phyloP scores from a whole-genome alignment of 106 monocot species.

The Dendrobium chrysotoxum region DNA sequence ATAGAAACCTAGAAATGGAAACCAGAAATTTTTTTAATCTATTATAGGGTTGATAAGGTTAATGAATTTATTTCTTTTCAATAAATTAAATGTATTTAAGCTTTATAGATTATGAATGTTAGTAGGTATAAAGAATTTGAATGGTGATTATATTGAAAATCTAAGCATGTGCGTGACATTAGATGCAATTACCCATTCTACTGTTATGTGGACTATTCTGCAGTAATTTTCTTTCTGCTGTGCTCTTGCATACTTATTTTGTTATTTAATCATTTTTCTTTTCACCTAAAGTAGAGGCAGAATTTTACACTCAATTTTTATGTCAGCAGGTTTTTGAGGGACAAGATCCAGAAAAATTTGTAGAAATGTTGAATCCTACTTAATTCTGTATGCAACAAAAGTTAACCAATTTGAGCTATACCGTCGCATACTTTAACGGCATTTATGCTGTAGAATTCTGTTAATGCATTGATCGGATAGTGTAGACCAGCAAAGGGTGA shows the following conservation, averaged over 20 bases:
- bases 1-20: not conserved
- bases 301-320: not conserved
- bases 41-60: not conserved
- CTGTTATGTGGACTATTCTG: not conserved
- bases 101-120: not conserved
- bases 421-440: not conserved
- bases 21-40: not conserved
- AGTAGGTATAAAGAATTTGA: too few species aligned
- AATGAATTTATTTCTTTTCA: not conserved
- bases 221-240: too few species aligned
- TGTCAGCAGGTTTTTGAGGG: constrained; percentile 7
- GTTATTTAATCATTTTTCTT: not conserved
- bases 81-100: not conserved
- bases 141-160: not conserved
- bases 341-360: not conserved
- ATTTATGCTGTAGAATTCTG: constrained; percentile 4
- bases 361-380: constrained; percentile 8
- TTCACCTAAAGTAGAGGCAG: not conserved
- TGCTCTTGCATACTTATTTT: too few species aligned
- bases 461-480: not conserved
- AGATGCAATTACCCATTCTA: not conserved
- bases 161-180: not conserved
- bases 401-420: not conserved
- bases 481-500: not conserved
- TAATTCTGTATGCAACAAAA: not conserved